Evolutionary conservation across 2,329 filamentous ascomycete genomes (phyloP).

Genomic region (Ophiostoma novo-ulmi): DNA sequence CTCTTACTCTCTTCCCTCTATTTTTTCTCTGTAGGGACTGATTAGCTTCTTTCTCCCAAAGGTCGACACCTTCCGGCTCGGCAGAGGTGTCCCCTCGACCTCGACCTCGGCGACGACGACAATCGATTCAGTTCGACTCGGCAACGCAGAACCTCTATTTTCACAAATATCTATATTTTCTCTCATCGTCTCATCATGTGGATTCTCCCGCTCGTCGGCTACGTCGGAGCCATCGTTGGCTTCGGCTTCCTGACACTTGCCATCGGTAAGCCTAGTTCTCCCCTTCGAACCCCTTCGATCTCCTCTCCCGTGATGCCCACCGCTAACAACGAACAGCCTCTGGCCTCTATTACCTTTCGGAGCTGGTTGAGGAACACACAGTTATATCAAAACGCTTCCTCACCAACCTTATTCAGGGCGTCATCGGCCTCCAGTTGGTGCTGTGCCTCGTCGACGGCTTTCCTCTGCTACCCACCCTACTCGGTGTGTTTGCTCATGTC

Average conservation of each 20-base stretch:
- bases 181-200: constrained; percentile 64
- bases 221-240: constrained; percentile 77
- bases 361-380: constrained; percentile 96
- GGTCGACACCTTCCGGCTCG: constrained; percentile 19
- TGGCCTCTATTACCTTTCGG: constrained; percentile 97
- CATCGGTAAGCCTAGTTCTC: constrained; percentile 51
- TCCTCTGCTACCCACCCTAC: constrained; percentile 64
- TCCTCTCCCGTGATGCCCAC: neutral
- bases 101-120: neutral
- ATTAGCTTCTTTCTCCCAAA: neutral
- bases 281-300: neutral
- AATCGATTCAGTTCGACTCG: neutral
- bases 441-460: constrained; percentile 82
- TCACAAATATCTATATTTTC: neutral
- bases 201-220: constrained; percentile 89
- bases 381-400: constrained; percentile 86
- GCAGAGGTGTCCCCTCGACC: constrained; percentile 14
- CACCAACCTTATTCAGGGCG: constrained; percentile 73
- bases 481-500: constrained; percentile 75
- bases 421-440: constrained; percentile 68
- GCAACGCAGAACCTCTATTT: neutral
- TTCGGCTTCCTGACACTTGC: constrained; percentile 93
- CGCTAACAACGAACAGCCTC: constrained; percentile 48
- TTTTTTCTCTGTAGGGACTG: neutral
- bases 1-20: neutral